A percentile compares a stretch with the other conserved stretches of the same genome.
Conservation (phyloP, 768 basidiomycete species). For the Amanita jacksonii region DNA sequence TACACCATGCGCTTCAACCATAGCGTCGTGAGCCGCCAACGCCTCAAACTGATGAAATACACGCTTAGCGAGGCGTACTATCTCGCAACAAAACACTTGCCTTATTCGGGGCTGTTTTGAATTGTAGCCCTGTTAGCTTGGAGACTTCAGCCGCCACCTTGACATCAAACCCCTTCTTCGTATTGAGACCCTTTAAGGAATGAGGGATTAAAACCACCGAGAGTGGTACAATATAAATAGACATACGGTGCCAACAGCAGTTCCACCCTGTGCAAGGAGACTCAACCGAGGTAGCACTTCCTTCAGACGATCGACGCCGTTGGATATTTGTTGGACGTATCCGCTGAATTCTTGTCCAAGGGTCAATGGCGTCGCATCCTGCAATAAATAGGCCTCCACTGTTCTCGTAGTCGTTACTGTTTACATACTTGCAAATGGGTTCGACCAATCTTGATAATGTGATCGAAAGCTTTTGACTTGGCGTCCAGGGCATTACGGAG, state of each 20-base stretch:
- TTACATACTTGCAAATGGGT: constrained; percentile 76
- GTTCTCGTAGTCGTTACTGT: not conserved
- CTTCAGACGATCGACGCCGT: constrained; percentile 81
- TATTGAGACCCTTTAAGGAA: constrained; percentile 77
- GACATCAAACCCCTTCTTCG: constrained; percentile 92
- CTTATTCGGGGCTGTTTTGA: constrained; percentile 98
- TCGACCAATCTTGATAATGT: constrained; percentile 97
- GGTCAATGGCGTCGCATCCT: constrained; percentile 97
- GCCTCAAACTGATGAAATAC: constrained; percentile 73
- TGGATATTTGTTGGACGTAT: constrained; percentile 90
- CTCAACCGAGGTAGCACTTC: constrained; percentile 78
- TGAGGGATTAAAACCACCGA: constrained; percentile 3
- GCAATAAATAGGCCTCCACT: constrained; percentile 8
- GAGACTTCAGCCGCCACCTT: constrained; percentile 90
- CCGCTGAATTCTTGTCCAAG: constrained; percentile 99
- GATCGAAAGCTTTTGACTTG: constrained; percentile 75
- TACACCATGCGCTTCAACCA: constrained; percentile 95
- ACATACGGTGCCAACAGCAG: constrained; percentile 93
- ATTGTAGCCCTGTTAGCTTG: constrained; percentile 81
- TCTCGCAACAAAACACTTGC: constrained; percentile 26
- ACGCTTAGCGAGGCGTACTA: not conserved
- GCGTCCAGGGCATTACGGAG: constrained; percentile 76
- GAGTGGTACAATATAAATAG: constrained; percentile 5
- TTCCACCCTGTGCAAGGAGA: constrained; percentile 92
- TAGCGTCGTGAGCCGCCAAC: constrained; percentile 94